A percentile compares a stretch with the other conserved stretches of the same genome.
Conservation (phyloP, 257 asterid genomes). For the Paraleonurus japonicus region DNA sequence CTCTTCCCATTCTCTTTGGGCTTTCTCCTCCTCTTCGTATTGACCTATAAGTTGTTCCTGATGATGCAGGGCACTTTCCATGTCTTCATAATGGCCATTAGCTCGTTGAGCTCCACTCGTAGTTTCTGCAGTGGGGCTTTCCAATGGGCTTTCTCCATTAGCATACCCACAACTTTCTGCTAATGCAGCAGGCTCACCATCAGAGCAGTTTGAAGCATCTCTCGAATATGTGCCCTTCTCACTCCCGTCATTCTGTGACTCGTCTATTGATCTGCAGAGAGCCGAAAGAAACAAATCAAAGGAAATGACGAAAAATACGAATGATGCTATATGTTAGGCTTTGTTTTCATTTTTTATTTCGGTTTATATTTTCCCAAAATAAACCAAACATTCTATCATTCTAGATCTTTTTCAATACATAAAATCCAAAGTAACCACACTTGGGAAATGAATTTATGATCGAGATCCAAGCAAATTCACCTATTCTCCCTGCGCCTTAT, state of each 20-base stretch:
- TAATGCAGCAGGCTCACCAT: slow-evolving; percentile 29
- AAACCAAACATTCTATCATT: neutral
- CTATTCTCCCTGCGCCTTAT: slow-evolving; percentile 70
- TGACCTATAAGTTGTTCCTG: slow-evolving; percentile 56
- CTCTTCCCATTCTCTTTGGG: slow-evolving; percentile 94
- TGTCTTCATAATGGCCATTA: slow-evolving; percentile 38
- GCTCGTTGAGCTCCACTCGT: slow-evolving; percentile 30
- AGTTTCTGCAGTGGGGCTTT: slow-evolving; percentile 29
- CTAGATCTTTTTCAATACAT: neutral
- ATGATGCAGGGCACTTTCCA: slow-evolving; percentile 62
- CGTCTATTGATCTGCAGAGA: slow-evolving; percentile 52
- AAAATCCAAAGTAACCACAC: neutral
- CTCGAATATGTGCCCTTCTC: slow-evolving; percentile 34
- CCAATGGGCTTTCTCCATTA: slow-evolving; percentile 34
- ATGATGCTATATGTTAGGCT: neutral
- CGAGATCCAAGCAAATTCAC: slow-evolving; percentile 36
- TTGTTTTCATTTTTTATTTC: neutral
- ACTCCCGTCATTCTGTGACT: slow-evolving; percentile 35
- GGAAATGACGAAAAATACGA: neutral
- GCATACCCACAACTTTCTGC: slow-evolving; percentile 34
- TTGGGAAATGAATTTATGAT: slow-evolving; percentile 10
- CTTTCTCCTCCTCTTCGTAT: slow-evolving; percentile 74
- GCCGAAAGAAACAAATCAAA: neutral
- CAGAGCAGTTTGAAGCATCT: slow-evolving; percentile 46
- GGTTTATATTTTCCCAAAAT: neutral